A percentile compares a stretch with the other conserved stretches of the same genome.
These are phyloP conservation scores for Colletotrichum aenigma DNA, from an alignment of 2,329 filamentous ascomycete genomes.

Conservation along the genomic window DNA sequence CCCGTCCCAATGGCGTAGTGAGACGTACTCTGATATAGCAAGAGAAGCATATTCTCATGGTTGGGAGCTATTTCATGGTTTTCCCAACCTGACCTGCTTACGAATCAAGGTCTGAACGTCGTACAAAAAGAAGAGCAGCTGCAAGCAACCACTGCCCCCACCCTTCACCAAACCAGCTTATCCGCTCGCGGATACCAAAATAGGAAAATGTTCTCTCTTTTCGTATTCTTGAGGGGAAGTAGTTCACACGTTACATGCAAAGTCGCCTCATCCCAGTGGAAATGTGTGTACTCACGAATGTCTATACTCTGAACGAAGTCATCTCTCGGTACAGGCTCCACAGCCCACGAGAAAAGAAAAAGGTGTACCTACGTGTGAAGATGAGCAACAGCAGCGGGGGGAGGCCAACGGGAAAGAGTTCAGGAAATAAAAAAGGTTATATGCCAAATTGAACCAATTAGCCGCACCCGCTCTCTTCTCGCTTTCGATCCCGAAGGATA, in stretches of 20 bases:
- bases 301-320: neutral
- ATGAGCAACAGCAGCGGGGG: neutral
- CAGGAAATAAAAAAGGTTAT: neutral
- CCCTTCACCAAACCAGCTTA: neutral
- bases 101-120: neutral
- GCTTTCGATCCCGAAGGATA: neutral
- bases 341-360: neutral
- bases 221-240: neutral
- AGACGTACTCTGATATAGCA: neutral
- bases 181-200: neutral
- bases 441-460: constrained; percentile 8
- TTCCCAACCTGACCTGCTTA: neutral
- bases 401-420: neutral
- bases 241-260: neutral
- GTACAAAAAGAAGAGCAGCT: neutral
- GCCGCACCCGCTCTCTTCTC: neutral
- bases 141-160: neutral
- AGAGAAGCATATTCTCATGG: neutral
- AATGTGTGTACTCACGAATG: neutral
- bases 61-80: neutral
- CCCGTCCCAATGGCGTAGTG: neutral
- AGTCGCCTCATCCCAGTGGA: neutral
- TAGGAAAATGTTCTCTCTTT: neutral
- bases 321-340: neutral
- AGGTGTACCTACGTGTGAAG: neutral